phyloP scores from a whole-genome alignment of 2,329 filamentous ascomycete species.

The Botrytis sinoallii region DNA sequence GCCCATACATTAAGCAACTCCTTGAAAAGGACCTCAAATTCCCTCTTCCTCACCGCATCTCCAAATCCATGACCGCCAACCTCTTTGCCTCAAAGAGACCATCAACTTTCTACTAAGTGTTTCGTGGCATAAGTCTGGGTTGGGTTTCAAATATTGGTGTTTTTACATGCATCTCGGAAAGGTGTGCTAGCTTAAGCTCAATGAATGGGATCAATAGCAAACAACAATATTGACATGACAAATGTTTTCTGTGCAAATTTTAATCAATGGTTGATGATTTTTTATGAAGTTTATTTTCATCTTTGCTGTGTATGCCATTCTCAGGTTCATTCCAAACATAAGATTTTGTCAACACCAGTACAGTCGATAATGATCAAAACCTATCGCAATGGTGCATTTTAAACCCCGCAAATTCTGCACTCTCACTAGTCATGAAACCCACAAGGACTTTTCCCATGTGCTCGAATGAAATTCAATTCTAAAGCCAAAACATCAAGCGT shows the following conservation, averaged over 20 bases:
- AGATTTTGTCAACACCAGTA: not conserved
- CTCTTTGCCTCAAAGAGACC: constrained; percentile 90
- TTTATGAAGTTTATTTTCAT: not conserved
- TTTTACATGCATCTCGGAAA: constrained; percentile 37
- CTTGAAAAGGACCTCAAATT: constrained; percentile 93
- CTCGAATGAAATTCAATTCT: not conserved
- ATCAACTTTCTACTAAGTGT: constrained; percentile 82
- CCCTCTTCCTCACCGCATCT: constrained; percentile 94
- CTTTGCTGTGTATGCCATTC: not conserved
- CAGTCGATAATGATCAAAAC: not conserved
- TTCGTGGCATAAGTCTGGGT: constrained; percentile 28
- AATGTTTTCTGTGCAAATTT: constrained; percentile 7
- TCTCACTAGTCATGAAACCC: not conserved
- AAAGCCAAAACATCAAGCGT: not conserved
- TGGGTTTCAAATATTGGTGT: constrained; percentile 31
- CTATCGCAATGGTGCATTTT: not conserved
- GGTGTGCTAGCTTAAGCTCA: constrained; percentile 39
- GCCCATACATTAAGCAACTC: constrained; percentile 99
- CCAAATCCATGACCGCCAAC: constrained; percentile 81
- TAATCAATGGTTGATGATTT: not conserved
- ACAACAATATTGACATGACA: constrained; percentile 28
- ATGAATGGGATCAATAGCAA: constrained; percentile 35
- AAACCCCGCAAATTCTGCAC: not conserved
- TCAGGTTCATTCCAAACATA: not conserved
- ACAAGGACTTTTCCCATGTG: not conserved